phyloP scores from a whole-genome alignment of 495 filamentous ascomycete genomes.

The Trichoderma parareesei region DNA sequence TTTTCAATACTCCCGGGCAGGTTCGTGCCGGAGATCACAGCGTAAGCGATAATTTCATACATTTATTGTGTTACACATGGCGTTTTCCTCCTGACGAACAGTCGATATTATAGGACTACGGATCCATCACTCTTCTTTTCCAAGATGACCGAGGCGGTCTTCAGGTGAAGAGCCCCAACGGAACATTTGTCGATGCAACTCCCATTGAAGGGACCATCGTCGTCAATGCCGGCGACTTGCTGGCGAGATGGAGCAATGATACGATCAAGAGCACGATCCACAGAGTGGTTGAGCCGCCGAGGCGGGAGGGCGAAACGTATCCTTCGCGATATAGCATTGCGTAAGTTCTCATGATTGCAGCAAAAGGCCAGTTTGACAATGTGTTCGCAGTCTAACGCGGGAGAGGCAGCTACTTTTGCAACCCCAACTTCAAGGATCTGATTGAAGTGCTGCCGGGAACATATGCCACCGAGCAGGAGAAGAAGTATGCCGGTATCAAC shows the following conservation, averaged over 20 bases:
- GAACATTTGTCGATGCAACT: constrained; percentile 72
- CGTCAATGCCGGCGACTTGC: constrained; percentile 83
- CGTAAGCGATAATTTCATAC: not conserved
- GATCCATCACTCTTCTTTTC: constrained; percentile 80
- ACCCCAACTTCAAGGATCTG: constrained; percentile 67
- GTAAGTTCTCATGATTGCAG: constrained; percentile 29
- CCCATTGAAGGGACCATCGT: constrained; percentile 80
- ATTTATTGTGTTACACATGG: not conserved
- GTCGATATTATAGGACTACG: constrained; percentile 54
- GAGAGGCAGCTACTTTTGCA: constrained; percentile 72
- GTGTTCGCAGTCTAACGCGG: constrained; percentile 13
- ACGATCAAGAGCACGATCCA: constrained; percentile 83
- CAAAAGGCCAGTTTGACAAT: not conserved
- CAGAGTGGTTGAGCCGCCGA: constrained; percentile 78
- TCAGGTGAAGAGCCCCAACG: constrained; percentile 71
- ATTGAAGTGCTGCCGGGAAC: constrained; percentile 89
- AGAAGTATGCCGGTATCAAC: constrained; percentile 72
- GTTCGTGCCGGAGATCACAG: constrained; percentile 81
- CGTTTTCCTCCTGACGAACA: not conserved
- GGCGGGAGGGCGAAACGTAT: constrained; percentile 37
- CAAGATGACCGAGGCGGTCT: constrained; percentile 77
- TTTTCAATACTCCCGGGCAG: constrained; percentile 67
- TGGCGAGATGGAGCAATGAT: constrained; percentile 87
- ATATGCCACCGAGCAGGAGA: constrained; percentile 56
- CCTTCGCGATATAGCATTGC: constrained; percentile 63